Evolutionary conservation across 2,329 filamentous ascomycete genomes (phyloP), one percentile per base, ranked within the genome.

Genomic region (Cytospora piceae): DNA sequence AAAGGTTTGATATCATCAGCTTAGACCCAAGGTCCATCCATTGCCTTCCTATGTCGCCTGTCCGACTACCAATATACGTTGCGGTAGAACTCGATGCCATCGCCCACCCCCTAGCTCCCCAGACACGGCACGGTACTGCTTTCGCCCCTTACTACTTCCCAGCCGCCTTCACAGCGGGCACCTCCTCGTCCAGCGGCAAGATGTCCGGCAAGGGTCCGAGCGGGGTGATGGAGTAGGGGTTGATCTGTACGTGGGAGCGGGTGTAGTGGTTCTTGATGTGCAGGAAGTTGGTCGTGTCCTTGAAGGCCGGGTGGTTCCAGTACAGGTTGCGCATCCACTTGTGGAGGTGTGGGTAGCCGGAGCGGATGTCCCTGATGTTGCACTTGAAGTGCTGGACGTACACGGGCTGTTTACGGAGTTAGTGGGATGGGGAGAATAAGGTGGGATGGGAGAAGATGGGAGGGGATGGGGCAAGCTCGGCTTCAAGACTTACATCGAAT

Each of bases 351-450:
- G 94, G 94, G 75, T 95, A 97, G 2, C 93, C 93, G 9, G 86
- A 89, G 52, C 93, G 85, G 74, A 96, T 94, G 77, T 96, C 93
- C 29, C 89, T 85, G 67, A 96, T 81, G 79, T 96, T 96, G 81
- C 90, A 94, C 78, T 91, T 91, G 82, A 94, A 94, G 78, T 94
- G 90, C 79, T 95, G 92, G 61, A 96, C 90, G 74, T 96, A 96
- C 72, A 92, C 90, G 34, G 83, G 82, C 77, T 83, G 60, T 20
- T 22, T 14, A 1, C n/a, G n/a, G 46, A n/a, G 46, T 49, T 31
- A 65, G 68, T 65, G 39, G 31, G 29, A 24, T 24, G 24, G 27
- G 46, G 46, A 29, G 3, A 22, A 37, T 4, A 20, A 9, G 46
- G 24, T 58, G 8, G 17, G 22, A 39, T 37, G 17, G 17, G 6